Base-by-base conservation (phyloP, 768 basidiomycete genomes). In the Pulveroboletus sp. region DNA sequence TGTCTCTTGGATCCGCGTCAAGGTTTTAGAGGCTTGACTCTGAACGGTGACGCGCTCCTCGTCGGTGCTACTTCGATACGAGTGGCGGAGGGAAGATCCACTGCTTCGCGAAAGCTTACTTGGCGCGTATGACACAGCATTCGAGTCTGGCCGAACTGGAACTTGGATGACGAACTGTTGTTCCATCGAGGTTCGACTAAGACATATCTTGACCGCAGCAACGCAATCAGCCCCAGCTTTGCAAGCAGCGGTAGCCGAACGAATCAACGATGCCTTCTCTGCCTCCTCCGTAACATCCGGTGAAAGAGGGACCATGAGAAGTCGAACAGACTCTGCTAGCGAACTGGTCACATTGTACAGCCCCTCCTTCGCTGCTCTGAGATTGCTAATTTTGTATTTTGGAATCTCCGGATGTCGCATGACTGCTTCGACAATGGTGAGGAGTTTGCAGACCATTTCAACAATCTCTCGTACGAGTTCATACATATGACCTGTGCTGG, bases 381-480 rank as follows among this genome's bases (percentile, higher is more conserved):
- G 76, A 61, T 77, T 76, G 20, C 77, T 78, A 12, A 86, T 69
- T 62, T 87, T 85, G 52, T 81, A 73, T 26, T 71, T 60, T 31
- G 82, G 79, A 35, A 93, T 74, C 39, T 84, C 83, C 3, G 86
- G 81, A 62, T 91, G 86, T 44, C 78, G 78, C 61, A 86, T 80
- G 35, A 96, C 89, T 9, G 86, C 84, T 65, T 98, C 95, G 40
- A 95, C 92, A 47, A 98, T 84, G 26, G 85, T 86, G 46, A 99
- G 78, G 51, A 96, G 76, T 63, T 89, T 89, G 72, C 91, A 88
- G 19, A 96, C 93, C 72, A 87, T 85, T 67, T 95, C 93, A 44
- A 97, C 89, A 40, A 93, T 88, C 70, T 95, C 91, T 44, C 87
- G 82, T n/a, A 94, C 91, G 45, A 97, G 81, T 57, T 97, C 93